These are phyloP conservation scores for Tricholoma bakamatsutake DNA, from an alignment of 768 basidiomycete species.

Conservation along the genomic window DNA sequence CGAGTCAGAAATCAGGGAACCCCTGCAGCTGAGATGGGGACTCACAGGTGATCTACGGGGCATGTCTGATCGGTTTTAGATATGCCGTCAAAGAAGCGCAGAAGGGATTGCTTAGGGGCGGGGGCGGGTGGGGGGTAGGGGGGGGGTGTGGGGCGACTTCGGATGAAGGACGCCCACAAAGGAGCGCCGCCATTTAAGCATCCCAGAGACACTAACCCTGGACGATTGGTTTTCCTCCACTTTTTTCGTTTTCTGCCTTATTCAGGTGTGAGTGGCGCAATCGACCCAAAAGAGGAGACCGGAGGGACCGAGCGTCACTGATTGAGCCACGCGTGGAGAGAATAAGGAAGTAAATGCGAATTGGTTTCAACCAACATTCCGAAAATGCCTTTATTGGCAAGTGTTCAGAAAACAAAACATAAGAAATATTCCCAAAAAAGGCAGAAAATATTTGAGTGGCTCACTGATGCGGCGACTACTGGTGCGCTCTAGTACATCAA, in stretches of 20 bases:
- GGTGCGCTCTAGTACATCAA: too few relatives aligned
- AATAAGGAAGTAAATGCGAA: constrained; percentile 16
- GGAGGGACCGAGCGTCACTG: constrained; percentile 11
- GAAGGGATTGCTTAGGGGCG: too few relatives aligned
- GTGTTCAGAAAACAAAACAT: constrained; percentile 3
- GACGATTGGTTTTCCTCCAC: constrained; percentile 16
- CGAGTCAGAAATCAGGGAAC: background rate
- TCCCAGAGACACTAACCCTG: constrained; percentile 1
- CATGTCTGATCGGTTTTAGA: background rate
- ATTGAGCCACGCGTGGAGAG: constrained; percentile 8
- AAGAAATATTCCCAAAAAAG: background rate
- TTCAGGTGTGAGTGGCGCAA: too few relatives aligned
- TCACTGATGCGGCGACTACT: too few relatives aligned
- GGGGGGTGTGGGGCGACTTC: constrained; percentile 7
- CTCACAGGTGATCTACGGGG: constrained; percentile 6
- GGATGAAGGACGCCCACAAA: background rate
- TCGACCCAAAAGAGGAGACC: too few relatives aligned
- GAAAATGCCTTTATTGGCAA: constrained; percentile 12
- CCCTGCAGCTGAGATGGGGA: background rate
- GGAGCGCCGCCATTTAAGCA: constrained; percentile 6
- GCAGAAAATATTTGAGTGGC: background rate
- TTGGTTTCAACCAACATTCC: constrained; percentile 7
- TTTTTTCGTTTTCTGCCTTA: constrained; percentile 7
- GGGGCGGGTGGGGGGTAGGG: too few relatives aligned
- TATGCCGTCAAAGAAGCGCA: background rate